These are phyloP conservation scores for Lachancea meyersii DNA, from an alignment of 805 yeast genomes.

Conservation along the genomic window DNA sequence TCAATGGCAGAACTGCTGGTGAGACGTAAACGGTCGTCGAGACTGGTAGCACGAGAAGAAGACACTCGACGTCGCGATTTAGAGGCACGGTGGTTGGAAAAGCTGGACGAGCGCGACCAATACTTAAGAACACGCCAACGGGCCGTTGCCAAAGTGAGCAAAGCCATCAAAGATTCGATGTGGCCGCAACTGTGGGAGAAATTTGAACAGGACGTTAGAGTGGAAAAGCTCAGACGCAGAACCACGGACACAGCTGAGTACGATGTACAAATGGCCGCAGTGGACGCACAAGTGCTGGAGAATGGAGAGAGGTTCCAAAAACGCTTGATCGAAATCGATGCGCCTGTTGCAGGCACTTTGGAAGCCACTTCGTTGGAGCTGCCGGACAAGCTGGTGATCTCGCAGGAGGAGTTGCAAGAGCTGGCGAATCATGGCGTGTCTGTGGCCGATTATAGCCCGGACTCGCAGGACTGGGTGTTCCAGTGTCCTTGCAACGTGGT, in stretches of 20 bases:
- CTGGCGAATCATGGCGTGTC: conserved; percentile 19
- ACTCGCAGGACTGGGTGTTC: conserved; percentile 27
- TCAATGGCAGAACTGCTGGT: conserved; percentile 59
- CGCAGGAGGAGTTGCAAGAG: conserved; percentile 21
- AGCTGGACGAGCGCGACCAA: conserved; percentile 33
- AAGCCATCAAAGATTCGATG: conserved; percentile 24
- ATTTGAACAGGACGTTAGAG: conserved; percentile 26
- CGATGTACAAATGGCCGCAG: background rate
- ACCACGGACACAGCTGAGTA: background rate
- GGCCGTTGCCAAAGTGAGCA: conserved; percentile 19
- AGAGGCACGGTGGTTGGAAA: conserved; percentile 34
- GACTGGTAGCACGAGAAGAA: conserved; percentile 67
- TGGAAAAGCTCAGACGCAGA: conserved; percentile 16
- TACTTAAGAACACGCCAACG: conserved; percentile 26
- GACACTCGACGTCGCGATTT: conserved; percentile 41
- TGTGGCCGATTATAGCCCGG: conserved; percentile 17
- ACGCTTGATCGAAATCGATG: conserved; percentile 8
- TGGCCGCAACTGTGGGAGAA: conserved; percentile 29
- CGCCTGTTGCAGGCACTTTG: conserved; percentile 9
- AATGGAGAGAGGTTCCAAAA: conserved; percentile 13
- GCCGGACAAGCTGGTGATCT: conserved; percentile 26
- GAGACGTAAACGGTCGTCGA: conserved; percentile 66
- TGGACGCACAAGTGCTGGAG: conserved; percentile 13
- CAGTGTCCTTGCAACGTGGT: conserved; percentile 23
- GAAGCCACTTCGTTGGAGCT: conserved; percentile 18